Conservation (phyloP, 2,329 filamentous ascomycete genomes). For the Lecanicillium sp. region DNA sequence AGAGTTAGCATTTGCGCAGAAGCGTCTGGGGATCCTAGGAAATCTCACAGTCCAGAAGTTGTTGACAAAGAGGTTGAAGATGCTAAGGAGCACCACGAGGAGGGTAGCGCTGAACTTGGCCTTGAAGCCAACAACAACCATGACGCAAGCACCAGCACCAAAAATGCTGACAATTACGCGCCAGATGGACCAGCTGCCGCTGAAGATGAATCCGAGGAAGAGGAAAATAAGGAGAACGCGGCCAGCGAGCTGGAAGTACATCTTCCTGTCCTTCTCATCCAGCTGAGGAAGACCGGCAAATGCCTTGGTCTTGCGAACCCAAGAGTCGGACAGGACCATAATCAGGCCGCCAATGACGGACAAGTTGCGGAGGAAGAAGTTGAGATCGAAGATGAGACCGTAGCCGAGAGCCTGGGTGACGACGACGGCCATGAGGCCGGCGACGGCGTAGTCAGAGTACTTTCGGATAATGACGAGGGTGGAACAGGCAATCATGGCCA, state of each 20-base stretch:
- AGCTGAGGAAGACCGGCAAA: conserved; percentile 89
- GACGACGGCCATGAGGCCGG: conserved; percentile 82
- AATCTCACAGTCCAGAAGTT: conserved; percentile 96
- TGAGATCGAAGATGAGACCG: conserved; percentile 95
- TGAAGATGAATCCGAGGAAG: conserved; percentile 94
- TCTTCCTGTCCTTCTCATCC: conserved; percentile 99
- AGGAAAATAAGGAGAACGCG: conserved; percentile 95
- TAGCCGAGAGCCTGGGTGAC: conserved; percentile 92
- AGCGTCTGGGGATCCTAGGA: neutral
- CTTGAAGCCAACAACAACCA: conserved; percentile 99
- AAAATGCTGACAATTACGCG: conserved; percentile 76
- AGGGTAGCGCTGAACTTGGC: conserved; percentile 97
- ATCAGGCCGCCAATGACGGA: conserved; percentile 94
- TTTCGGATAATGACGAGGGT: conserved; percentile 83
- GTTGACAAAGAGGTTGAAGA: conserved; percentile 97
- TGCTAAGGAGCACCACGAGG: conserved; percentile 85
- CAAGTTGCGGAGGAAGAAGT: conserved; percentile 99
- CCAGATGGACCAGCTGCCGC: conserved; percentile 86
- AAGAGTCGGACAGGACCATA: conserved; percentile 97
- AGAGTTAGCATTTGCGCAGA: conserved; percentile 3
- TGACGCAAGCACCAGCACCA: conserved; percentile 85
- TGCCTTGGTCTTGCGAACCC: conserved; percentile 95
- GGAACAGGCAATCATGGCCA: conserved; percentile 80
- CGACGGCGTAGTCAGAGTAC: conserved; percentile 87
- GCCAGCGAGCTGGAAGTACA: conserved; percentile 99